A percentile compares a stretch with the other conserved stretches of the same genome.
Evolutionary conservation across 2,329 filamentous ascomycete genomes (phyloP).

Genomic region (Talaromyces sp.): DNA sequence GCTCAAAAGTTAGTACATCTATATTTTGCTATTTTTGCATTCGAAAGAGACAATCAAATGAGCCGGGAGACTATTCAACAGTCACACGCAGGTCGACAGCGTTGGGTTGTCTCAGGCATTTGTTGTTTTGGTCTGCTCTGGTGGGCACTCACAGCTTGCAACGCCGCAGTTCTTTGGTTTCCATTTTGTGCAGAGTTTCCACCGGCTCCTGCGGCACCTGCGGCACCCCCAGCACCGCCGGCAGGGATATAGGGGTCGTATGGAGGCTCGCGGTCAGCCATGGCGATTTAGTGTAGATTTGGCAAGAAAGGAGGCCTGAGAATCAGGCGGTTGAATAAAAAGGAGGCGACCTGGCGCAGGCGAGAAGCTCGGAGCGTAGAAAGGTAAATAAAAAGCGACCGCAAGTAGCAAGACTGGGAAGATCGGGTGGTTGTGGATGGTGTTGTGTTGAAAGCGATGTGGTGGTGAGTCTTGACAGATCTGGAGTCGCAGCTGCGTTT

Average conservation of each 20-base stretch:
- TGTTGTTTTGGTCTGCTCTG: not conserved
- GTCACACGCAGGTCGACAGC: not conserved
- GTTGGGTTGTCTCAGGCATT: not conserved
- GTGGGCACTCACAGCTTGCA: constrained; percentile 73
- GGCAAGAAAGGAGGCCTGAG: not conserved
- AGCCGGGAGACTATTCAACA: not conserved
- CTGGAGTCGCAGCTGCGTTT: not conserved
- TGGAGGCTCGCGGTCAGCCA: constrained; percentile 59
- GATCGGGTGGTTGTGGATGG: not conserved
- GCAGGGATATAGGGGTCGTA: constrained; percentile 88
- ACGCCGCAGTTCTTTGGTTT: constrained; percentile 64
- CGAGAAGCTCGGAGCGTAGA: not conserved
- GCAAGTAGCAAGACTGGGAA: not conserved
- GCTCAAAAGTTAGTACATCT: not conserved
- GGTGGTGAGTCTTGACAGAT: not conserved
- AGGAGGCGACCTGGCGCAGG: not conserved
- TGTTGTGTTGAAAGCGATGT: not conserved
- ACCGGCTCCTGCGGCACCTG: constrained; percentile 46
- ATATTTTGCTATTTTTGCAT: not conserved
- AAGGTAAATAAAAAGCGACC: not conserved
- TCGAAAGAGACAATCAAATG: constrained; percentile 2
- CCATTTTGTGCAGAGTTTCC: constrained; percentile 49
- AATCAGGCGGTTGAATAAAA: not conserved
- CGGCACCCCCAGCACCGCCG: constrained; percentile 47
- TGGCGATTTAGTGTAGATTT: constrained; percentile 27